phyloP scores from a whole-genome alignment of 23 red algal genomes.

The Pyropia yezoensis region DNA sequence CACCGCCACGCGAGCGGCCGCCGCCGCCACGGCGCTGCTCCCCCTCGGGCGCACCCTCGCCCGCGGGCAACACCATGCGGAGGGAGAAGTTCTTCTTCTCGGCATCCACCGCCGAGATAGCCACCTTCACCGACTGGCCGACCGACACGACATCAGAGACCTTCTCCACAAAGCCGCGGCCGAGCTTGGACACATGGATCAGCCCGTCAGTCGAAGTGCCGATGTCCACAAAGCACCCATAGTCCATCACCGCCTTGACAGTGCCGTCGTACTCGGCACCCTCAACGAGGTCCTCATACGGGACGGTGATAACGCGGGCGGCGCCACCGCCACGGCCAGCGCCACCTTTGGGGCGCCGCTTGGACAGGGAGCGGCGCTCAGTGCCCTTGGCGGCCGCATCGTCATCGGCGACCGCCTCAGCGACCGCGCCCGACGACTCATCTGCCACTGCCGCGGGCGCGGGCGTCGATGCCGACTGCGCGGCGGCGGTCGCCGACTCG shows the following conservation, averaged over 20 bases:
- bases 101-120: slow-evolving; percentile 54
- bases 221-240: slow-evolving; percentile 87
- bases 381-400: too few species aligned
- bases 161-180: slow-evolving; percentile 65
- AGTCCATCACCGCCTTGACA: slow-evolving; percentile 55
- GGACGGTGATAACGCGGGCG: slow-evolving; percentile 7
- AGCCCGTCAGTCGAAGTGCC: slow-evolving; percentile 78
- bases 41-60: slow-evolving; percentile 17
- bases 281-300: slow-evolving; percentile 28
- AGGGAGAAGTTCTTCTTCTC: slow-evolving; percentile 85
- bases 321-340: too few species aligned
- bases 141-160: slow-evolving; percentile 53
- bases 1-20: neutral
- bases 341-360: neutral
- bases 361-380: slow-evolving; percentile 1
- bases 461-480: too few species aligned
- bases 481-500: too few species aligned
- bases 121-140: slow-evolving; percentile 64
- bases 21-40: neutral
- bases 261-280: slow-evolving; percentile 53
- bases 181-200: slow-evolving; percentile 94
- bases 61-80: slow-evolving; percentile 11
- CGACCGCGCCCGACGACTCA: too few species aligned
- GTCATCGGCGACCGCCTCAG: too few species aligned
- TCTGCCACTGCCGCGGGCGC: too few species aligned